phyloP scores from a whole-genome alignment of 495 filamentous ascomycete genomes.

The Xylaria palmicola region DNA sequence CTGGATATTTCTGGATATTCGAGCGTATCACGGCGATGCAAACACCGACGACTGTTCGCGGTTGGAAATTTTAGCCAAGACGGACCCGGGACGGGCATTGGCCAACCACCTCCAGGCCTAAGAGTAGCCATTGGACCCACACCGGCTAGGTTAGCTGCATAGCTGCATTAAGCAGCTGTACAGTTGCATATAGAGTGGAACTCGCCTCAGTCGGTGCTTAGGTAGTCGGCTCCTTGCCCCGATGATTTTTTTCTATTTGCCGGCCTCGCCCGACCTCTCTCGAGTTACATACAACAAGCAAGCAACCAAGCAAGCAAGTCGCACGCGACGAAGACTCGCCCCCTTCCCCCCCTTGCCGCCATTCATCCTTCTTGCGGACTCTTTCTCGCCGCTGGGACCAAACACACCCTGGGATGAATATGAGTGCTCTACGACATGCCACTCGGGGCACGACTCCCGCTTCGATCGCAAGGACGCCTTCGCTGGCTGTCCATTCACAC shows the following conservation, averaged over 20 bases:
- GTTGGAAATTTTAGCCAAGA: slow-evolving; percentile 10
- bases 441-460: slow-evolving; percentile 39
- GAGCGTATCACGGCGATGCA: background rate
- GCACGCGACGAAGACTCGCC: slow-evolving; percentile 25
- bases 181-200: slow-evolving; percentile 1
- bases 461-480: slow-evolving; percentile 37
- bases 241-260: slow-evolving; percentile 29
- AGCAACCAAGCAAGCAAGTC: slow-evolving; percentile 12
- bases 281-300: too few species aligned
- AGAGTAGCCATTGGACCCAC: too few species aligned
- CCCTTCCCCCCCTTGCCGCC: background rate
- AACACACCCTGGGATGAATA: slow-evolving; percentile 26
- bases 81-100: background rate
- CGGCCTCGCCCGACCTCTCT: slow-evolving; percentile 24
- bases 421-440: slow-evolving; percentile 48
- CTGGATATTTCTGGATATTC: too few species aligned
- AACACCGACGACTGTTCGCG: background rate
- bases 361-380: background rate
- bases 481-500: slow-evolving; percentile 41
- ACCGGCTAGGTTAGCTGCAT: too few species aligned
- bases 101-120: too few species aligned
- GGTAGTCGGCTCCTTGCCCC: background rate
- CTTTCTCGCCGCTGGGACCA: slow-evolving; percentile 19
- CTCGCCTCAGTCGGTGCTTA: background rate
- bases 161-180: background rate